Evolutionary conservation across 2,329 filamentous ascomycete species (phyloP).

Genomic region (Hymenoscyphus occultus): DNA sequence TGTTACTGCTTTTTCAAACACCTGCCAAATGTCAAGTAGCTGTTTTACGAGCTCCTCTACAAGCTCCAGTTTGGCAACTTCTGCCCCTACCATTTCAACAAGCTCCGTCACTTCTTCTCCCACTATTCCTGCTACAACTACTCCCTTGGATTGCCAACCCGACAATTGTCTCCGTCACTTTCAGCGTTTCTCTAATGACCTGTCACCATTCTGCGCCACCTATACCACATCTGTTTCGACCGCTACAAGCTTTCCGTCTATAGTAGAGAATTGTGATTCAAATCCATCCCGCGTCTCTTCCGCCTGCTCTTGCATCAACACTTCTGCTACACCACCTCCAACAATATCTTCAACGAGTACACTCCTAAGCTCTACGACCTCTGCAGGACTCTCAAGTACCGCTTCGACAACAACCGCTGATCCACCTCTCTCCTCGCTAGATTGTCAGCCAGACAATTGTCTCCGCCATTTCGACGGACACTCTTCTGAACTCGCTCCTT

Average conservation of each 20-base stretch:
- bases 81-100: background rate
- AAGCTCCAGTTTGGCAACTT: background rate
- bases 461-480: slow-evolving; percentile 7
- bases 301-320: slow-evolving; percentile 13
- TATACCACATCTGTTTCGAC: slow-evolving; percentile 1
- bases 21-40: background rate
- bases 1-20: background rate
- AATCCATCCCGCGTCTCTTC: slow-evolving; percentile 12
- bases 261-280: slow-evolving; percentile 2
- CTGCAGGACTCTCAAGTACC: background rate
- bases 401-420: background rate
- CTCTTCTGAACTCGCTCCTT: background rate
- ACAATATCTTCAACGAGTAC: background rate
- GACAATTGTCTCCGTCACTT: slow-evolving; percentile 13
- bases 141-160: slow-evolving; percentile 7
- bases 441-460: slow-evolving; percentile 12
- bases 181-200: background rate
- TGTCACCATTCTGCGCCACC: slow-evolving; percentile 8
- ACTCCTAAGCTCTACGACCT: background rate
- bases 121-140: background rate
- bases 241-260: background rate
- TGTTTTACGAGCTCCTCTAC: background rate
- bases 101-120: background rate
- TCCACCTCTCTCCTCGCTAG: background rate
- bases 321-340: background rate